Conservation (phyloP, 2,329 filamentous ascomycete species). For the Arthrocladium fulminans region DNA sequence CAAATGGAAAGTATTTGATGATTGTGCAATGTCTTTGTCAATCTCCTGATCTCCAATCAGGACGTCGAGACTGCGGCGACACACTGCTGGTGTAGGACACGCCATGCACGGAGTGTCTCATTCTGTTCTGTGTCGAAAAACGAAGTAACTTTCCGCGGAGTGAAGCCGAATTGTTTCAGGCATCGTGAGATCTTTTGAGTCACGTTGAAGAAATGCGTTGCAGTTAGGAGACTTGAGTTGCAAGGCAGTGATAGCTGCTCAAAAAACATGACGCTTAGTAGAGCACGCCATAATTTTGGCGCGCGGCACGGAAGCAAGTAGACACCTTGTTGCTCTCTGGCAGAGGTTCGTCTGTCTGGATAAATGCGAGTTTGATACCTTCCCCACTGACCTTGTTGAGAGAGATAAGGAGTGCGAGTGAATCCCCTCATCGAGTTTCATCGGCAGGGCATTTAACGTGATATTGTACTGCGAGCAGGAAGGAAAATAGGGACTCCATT, state of each 20-base stretch:
- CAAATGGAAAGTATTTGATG: constrained; percentile 34
- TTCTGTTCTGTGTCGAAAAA: background rate
- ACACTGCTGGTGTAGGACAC: constrained; percentile 40
- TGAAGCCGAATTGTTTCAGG: background rate
- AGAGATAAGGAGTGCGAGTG: too few relatives aligned
- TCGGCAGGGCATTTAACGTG: too few relatives aligned
- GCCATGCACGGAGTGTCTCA: constrained; percentile 40
- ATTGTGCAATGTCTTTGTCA: constrained; percentile 29
- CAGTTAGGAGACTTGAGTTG: background rate
- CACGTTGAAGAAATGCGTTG: background rate
- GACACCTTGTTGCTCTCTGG: too few relatives aligned
- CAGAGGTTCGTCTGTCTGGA: too few relatives aligned
- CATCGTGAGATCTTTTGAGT: background rate
- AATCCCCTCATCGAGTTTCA: too few relatives aligned
- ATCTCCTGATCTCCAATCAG: constrained; percentile 34
- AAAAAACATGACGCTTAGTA: too few relatives aligned
- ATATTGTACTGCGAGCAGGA: too few relatives aligned
- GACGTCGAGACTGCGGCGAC: constrained; percentile 34
- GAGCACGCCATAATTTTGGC: too few relatives aligned
- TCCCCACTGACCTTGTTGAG: too few relatives aligned
- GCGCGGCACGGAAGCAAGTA: too few relatives aligned
- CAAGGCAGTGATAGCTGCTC: background rate
- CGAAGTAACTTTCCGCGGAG: background rate
- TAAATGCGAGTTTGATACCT: too few relatives aligned
- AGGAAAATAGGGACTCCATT: too few relatives aligned